Percentiles rank a stretch among this genome's conserved stretches.
phyloP scores from a whole-genome alignment of 148 eudicot species.

The Vaccinium corymbosum region DNA sequence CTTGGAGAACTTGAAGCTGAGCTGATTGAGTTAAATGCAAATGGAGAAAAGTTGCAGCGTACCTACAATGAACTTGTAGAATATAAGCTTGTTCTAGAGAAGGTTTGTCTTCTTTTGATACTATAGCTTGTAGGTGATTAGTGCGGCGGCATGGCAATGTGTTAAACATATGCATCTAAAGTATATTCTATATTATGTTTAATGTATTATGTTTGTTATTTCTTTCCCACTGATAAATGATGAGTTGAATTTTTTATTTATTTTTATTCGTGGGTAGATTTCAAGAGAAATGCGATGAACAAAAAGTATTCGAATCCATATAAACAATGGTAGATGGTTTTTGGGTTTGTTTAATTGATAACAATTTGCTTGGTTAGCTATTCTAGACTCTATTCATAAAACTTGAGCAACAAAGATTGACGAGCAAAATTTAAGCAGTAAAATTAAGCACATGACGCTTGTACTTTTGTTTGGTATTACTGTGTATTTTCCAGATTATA shows the following conservation, averaged over 20 bases:
- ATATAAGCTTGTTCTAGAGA: constrained; percentile 82
- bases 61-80: constrained; percentile 80
- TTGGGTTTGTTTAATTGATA: neutral
- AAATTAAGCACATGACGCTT: neutral
- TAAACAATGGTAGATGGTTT: neutral
- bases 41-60: constrained; percentile 78
- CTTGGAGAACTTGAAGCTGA: constrained; percentile 84
- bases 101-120: constrained; percentile 39
- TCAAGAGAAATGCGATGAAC: neutral
- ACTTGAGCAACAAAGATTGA: neutral
- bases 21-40: constrained; percentile 75
- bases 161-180: neutral
- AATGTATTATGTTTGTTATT: neutral
- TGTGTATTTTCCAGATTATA: neutral
- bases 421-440: neutral
- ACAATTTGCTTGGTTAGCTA: neutral
- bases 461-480: neutral
- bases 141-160: neutral
- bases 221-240: neutral
- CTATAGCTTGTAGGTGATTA: neutral
- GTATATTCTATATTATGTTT: neutral
- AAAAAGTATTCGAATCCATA: neutral
- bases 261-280: neutral
- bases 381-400: neutral
- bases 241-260: neutral